These are phyloP conservation scores for Aureobasidium sp. DNA, from an alignment of 2,329 filamentous ascomycete species.

Conservation along the genomic window DNA sequence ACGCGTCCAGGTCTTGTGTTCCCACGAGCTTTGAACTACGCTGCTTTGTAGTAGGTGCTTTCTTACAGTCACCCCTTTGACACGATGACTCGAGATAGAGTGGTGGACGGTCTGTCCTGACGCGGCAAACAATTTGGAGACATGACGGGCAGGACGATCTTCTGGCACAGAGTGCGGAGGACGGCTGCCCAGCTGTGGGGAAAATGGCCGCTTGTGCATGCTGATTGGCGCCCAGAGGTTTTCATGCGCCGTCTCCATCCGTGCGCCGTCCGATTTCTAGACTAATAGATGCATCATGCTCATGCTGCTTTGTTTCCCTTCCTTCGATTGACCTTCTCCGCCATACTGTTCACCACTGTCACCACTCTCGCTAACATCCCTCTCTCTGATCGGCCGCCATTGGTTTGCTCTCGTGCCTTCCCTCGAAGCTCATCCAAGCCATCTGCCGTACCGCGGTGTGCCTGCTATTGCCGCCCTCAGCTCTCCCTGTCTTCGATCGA, in stretches of 20 bases:
- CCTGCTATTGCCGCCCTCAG: background rate
- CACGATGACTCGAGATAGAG: background rate
- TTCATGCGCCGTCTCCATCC: background rate
- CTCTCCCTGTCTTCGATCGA: constrained; percentile 10
- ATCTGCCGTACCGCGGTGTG: background rate
- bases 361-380: background rate
- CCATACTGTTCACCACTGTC: background rate
- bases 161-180: background rate
- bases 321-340: background rate
- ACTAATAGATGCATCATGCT: constrained; percentile 1
- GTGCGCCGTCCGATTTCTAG: background rate
- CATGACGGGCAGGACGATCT: background rate
- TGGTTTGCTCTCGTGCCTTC: background rate
- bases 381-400: background rate
- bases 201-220: background rate
- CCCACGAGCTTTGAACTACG: background rate
- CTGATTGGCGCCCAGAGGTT: background rate
- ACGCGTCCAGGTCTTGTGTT: background rate
- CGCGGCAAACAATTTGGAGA: background rate
- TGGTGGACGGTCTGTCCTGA: background rate
- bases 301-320: background rate
- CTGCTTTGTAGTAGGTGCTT: background rate
- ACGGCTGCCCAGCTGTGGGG: background rate
- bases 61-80: background rate
- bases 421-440: background rate